Evolutionary conservation across 108 stramenopile genomes (phyloP).

Genomic region (Aurantiochytrium sp.): DNA sequence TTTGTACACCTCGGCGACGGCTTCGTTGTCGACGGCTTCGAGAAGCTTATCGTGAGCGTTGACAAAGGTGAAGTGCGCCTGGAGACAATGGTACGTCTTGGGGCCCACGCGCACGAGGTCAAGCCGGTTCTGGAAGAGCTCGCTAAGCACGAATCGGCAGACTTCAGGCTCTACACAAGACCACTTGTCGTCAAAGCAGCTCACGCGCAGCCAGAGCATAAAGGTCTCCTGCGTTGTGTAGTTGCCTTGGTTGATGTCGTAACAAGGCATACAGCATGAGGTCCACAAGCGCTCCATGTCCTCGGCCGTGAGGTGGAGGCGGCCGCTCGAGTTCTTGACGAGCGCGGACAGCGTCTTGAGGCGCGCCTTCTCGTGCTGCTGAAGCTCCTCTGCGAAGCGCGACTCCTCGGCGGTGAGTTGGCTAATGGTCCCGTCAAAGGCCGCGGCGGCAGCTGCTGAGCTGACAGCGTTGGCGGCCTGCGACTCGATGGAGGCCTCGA

Average conservation of each 20-base stretch:
- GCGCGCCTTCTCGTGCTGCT: neutral
- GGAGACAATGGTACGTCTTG: constrained; percentile 12
- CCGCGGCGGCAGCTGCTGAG: neutral
- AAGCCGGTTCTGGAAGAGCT: neutral
- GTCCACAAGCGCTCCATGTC: constrained; percentile 21
- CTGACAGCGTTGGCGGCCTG: neutral
- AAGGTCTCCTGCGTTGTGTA: constrained; percentile 31
- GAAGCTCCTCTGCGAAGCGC: neutral
- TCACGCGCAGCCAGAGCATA: constrained; percentile 22
- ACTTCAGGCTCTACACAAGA: neutral
- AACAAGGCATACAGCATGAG: constrained; percentile 20
- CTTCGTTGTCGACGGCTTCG: neutral
- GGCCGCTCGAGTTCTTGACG: neutral
- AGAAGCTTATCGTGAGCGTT: neutral
- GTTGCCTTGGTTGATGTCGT: neutral
- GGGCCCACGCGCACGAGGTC: neutral
- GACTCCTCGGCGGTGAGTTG: neutral
- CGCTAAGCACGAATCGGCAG: neutral
- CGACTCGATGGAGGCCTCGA: neutral
- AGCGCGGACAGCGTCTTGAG: neutral
- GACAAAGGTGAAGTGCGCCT: constrained; percentile 3
- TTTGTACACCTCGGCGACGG: neutral
- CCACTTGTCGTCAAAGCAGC: neutral
- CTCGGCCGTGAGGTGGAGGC: neutral
- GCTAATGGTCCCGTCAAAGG: neutral